Base-by-base conservation (phyloP, 768 basidiomycete species). In the Tremella fuciformis region DNA sequence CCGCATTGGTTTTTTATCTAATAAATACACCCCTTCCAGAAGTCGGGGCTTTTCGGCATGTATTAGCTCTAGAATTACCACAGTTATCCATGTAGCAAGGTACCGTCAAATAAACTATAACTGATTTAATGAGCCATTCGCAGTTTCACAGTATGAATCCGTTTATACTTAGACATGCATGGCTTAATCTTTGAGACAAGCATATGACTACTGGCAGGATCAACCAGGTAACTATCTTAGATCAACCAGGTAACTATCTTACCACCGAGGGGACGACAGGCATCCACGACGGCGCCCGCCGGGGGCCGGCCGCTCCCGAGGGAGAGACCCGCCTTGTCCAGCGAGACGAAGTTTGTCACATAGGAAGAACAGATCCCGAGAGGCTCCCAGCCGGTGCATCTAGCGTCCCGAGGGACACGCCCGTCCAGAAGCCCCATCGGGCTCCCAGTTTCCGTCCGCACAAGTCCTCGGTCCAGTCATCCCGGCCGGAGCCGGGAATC, bases 211-310 rank as follows among this genome's bases (percentile, higher is more conserved):
- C 84, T 85, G 84, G 85, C 84, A 86, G 84, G 83, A 86, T 86
- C 84, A 86, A 86, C 84, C 85, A 85, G 85, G 84, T 85, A 85
- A 84, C 84, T 84, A 84, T 80, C 82, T 77, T n/a, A n/a, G 83
- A 86, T 86, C 84, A 86, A 86, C 84, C 85, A 85, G 85, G 84
- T 85, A 85, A 84, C 84, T 84, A 84, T n/a, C n/a, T n/a, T n/a
- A n/a, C n/a, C n/a, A n/a, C n/a, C n/a, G n/a, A n/a, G n/a, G n/a
- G n/a, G n/a, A n/a, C n/a, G n/a, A n/a, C 11, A 11, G 18, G 39
- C 39, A 11, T 18, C 79, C 66, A 70, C 29, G 13, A 39, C 38
- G 50, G 50, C 55, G 53, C 18, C 38, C 44, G 39, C 29, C 50
- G 53, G 18, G 44, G 19, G 48, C 19, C 26, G 18, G 34, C n/a